Evolutionary conservation across 2,329 filamentous ascomycete genomes (phyloP).

Genomic region (Zarea fungicola): DNA sequence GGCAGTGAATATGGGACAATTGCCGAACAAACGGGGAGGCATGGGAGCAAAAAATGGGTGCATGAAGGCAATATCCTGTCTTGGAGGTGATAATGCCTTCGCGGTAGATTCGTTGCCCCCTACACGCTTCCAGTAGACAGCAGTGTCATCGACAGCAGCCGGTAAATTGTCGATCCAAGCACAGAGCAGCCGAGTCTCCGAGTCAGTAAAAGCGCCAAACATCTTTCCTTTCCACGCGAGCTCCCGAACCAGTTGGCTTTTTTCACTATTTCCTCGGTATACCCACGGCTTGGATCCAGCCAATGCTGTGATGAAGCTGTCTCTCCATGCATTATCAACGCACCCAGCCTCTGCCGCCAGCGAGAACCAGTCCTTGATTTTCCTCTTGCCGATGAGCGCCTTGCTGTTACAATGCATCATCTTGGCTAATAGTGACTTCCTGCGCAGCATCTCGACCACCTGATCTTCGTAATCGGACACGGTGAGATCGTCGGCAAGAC

Average conservation of each 20-base stretch:
- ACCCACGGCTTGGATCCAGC: neutral
- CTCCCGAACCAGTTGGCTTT: neutral
- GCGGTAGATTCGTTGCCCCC: too few relatives aligned
- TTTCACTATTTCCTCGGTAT: neutral
- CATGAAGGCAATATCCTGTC: too few relatives aligned
- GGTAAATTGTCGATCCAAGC: too few relatives aligned
- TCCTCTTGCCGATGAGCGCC: neutral
- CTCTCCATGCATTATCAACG: neutral
- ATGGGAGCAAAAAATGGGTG: too few relatives aligned
- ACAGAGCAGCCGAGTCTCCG: too few relatives aligned
- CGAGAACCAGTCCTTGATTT: neutral
- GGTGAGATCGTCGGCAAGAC: neutral
- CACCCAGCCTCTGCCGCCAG: neutral
- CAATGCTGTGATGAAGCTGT: neutral
- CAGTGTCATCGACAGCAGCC: too few relatives aligned
- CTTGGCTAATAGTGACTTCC: neutral
- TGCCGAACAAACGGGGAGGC: too few relatives aligned
- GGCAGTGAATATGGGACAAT: too few relatives aligned
- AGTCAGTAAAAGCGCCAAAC: slow-evolving; percentile 1
- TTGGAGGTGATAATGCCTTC: too few relatives aligned
- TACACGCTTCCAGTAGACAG: too few relatives aligned
- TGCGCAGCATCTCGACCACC: neutral
- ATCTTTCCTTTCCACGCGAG: neutral
- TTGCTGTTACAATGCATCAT: neutral
- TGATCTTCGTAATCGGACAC: neutral